Base-by-base conservation (phyloP, 2,329 filamentous ascomycete genomes). In the Myriosclerotinia duriaeana region DNA sequence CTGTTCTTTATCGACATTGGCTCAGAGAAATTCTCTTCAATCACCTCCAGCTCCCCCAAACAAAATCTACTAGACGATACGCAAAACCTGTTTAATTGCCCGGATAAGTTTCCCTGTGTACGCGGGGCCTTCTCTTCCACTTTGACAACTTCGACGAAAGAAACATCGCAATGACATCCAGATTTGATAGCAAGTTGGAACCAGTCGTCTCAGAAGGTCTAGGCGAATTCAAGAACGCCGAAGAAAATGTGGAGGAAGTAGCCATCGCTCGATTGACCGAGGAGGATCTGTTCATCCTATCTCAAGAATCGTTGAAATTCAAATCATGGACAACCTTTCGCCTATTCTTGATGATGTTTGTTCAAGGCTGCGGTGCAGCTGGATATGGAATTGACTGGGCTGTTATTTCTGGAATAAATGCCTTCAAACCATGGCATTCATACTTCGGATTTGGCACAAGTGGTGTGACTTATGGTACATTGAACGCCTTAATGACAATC, bases 401-500 rank as follows among this genome's bases (percentile, higher is more conserved):
- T 36, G 80, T 83, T 38, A 83, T 83, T 50, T 74, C 77, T 50
- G 78, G 79, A 50, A 81, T 83, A 67, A 82, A 83, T 66, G 75
- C 79, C 12, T 76, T 78, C 54, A 66, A 75, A 7, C 69, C 75
- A 42, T 82, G 80, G 79, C 80, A 82, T 67, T 69, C 70, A 5
- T 82, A 79, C 68, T 81, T 82, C 61, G 76, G 76, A 12, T 81
- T 82, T 54, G 78, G 71, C 3, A 78, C 74, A 26, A 74, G 75
- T 12, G 80, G 81, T 12, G 71, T 75, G 20, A 79, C 66, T 6
- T 70, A 70, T 55, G 72, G 54, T 11, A 77, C 80, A 2, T 77
- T 83, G 62, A 82, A 81, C 64, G 79, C 80, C 1, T 73, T 82
- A 48, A 82, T 82, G 81, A 79, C 77, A 14, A 80, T 82, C 50